Evolutionary conservation across 306 rosid species (phyloP).

Genomic region (Urtica urens): DNA sequence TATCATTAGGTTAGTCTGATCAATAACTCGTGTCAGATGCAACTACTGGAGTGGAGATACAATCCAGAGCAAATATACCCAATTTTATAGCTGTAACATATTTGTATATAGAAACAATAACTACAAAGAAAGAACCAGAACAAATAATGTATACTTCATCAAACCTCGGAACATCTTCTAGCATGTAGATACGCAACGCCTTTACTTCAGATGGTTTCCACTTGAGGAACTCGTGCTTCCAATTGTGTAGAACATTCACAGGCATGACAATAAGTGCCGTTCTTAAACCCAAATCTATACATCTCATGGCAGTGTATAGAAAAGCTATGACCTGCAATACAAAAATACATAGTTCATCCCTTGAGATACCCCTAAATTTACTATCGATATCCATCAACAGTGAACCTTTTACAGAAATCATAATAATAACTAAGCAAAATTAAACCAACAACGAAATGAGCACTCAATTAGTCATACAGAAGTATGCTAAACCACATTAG

Average conservation of each 20-base stretch:
- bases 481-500: too few relatives aligned
- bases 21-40: too few relatives aligned
- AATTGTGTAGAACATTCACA: conserved; percentile 90
- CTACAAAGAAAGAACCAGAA: not conserved
- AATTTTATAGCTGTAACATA: too few relatives aligned
- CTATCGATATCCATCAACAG: too few relatives aligned
- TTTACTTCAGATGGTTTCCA: conserved; percentile 88
- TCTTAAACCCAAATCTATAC: conserved; percentile 74
- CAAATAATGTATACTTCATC: conserved; percentile 2
- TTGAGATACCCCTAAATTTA: not conserved
- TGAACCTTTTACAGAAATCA: too few relatives aligned
- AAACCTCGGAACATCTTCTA: conserved; percentile 87
- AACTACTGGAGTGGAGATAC: too few relatives aligned
- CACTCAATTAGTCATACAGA: too few relatives aligned
- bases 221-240: conserved; percentile 89
- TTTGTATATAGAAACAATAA: not conserved
- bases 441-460: too few relatives aligned
- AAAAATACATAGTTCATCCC: conserved; percentile 9
- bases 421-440: too few relatives aligned
- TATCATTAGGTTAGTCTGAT: too few relatives aligned
- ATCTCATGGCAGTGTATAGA: conserved; percentile 89
- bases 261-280: conserved; percentile 91
- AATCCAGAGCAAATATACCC: too few relatives aligned
- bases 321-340: conserved; percentile 75
- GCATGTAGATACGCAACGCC: conserved; percentile 73